Base-by-base conservation (phyloP, 1,284 basidiomycete genomes). In the Marasmius fiardii region DNA sequence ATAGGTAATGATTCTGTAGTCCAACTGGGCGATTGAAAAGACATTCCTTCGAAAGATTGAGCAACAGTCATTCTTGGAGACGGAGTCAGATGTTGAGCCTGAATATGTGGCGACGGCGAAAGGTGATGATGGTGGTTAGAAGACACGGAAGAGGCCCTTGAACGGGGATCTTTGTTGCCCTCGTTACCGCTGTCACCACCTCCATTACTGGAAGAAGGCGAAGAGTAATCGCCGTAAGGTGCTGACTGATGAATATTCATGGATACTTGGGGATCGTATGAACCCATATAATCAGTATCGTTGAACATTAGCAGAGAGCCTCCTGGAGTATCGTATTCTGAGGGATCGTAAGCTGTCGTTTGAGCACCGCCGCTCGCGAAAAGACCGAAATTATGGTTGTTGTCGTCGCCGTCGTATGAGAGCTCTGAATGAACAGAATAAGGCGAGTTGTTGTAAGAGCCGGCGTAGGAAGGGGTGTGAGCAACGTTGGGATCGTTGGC, bases 341-440 rank as follows among this genome's bases (percentile, higher is more conserved):
- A 68, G 4, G 86, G 86, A 66, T 88, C 82, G 78, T 90, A 89
- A 3, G 43, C 18, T 18, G 53, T 14, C 7, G 33, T 20, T 23
- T 23, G 41, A 24, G 57, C 50, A 23, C 41, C 18, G 24, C 35
- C 73, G 51, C 74, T 72, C 16, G 47, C 26, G 20, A 78, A 77
- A 54, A 80, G 62, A 51, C 61, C 67, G 34, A 75, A 69, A 24
- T 41, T 34, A 12, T 51, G n/a, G 35, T 43, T 43, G 49, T 67
- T 58, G 45, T 79, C 75, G 49, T 79, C 75, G 41, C 78, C 74
- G 43, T 71, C 74, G 67, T 81, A 82, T 56, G 76, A 76, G 21
- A 89, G 82, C 26, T 88, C 86, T 2, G 85, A 86, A 60, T 81
- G 75, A 52, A 68, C 74, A 5, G 85, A 87, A 67, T 77, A 88